Percentiles rank a stretch among this genome's conserved stretches.
Evolutionary conservation across 441 rosid genomes (phyloP).

Genomic region (Gossypium gossypioides): DNA sequence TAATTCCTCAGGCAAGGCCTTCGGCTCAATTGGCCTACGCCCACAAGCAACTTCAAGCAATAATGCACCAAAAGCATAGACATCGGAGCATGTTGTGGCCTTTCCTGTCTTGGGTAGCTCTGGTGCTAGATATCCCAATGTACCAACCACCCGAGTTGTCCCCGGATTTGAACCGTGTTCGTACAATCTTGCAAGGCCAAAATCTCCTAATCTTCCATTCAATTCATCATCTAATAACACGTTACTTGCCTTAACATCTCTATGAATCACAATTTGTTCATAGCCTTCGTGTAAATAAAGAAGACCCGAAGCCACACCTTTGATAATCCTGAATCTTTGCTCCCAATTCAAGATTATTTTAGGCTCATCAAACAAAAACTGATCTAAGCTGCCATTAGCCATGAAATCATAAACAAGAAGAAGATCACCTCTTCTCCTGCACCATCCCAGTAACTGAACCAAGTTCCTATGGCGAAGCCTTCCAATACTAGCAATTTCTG

Average conservation of each 20-base stretch:
- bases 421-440: constrained; percentile 51
- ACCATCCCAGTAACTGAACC: constrained; percentile 67
- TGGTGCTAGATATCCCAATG: constrained; percentile 81
- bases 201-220: constrained; percentile 67
- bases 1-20: constrained; percentile 41
- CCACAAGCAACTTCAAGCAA: constrained; percentile 67
- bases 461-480: constrained; percentile 71
- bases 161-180: constrained; percentile 75
- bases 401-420: constrained; percentile 71
- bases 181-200: constrained; percentile 65
- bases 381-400: constrained; percentile 75
- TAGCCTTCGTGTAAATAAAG: constrained; percentile 72
- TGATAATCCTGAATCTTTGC: constrained; percentile 58
- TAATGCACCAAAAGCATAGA: constrained; percentile 74
- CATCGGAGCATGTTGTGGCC: constrained; percentile 59
- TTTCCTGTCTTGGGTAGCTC: constrained; percentile 70
- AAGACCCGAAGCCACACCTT: constrained; percentile 65
- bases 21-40: constrained; percentile 59
- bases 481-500: constrained; percentile 71
- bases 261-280: constrained; percentile 68
- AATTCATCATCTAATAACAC: constrained; percentile 52
- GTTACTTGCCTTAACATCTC: constrained; percentile 77
- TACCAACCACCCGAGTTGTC: constrained; percentile 79
- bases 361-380: constrained; percentile 42
- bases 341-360: constrained; percentile 44